Percentiles rank a stretch among this genome's conserved stretches.
phyloP scores from a whole-genome alignment of 768 basidiomycete genomes.

The Leccinellum albellum region DNA sequence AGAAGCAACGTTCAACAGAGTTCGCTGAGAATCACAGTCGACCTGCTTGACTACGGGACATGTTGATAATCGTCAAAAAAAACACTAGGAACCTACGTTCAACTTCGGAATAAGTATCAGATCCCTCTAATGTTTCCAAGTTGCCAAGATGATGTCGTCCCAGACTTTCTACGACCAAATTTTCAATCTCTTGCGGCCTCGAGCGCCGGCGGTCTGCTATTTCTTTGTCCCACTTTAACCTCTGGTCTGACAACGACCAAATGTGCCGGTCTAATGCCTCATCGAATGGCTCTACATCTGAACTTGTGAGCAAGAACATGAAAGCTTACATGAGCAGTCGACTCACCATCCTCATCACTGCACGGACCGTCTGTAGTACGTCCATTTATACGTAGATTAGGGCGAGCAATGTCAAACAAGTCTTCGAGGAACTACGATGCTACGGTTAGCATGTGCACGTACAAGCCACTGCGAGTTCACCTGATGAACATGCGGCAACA shows the following conservation, averaged over 20 bases:
- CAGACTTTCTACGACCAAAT: slow-evolving; percentile 37
- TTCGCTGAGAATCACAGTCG: slow-evolving; percentile 23
- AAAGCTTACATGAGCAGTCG: neutral
- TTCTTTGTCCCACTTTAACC: slow-evolving; percentile 70
- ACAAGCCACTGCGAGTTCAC: slow-evolving; percentile 31
- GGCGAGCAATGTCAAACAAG: slow-evolving; percentile 57
- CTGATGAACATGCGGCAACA: slow-evolving; percentile 49
- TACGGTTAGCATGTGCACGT: neutral
- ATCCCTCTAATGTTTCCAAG: slow-evolving; percentile 20
- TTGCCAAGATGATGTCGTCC: slow-evolving; percentile 32
- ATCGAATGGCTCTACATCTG: slow-evolving; percentile 78
- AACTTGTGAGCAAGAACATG: neutral
- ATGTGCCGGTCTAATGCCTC: slow-evolving; percentile 81
- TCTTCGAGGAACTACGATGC: slow-evolving; percentile 45
- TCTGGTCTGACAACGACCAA: slow-evolving; percentile 74
- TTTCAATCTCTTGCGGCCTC: slow-evolving; percentile 52
- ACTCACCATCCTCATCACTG: slow-evolving; percentile 50
- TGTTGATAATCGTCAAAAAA: neutral
- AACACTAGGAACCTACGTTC: slow-evolving; percentile 8
- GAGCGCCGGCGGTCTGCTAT: slow-evolving; percentile 65
- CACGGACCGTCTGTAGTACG: slow-evolving; percentile 67
- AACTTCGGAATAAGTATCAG: neutral
- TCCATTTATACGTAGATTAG: slow-evolving; percentile 79
- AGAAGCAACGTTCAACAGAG: slow-evolving; percentile 34
- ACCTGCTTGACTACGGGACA: slow-evolving; percentile 17